phyloP scores from a whole-genome alignment of 2,329 filamentous ascomycete species.

The Gaeumannomyces tritici region DNA sequence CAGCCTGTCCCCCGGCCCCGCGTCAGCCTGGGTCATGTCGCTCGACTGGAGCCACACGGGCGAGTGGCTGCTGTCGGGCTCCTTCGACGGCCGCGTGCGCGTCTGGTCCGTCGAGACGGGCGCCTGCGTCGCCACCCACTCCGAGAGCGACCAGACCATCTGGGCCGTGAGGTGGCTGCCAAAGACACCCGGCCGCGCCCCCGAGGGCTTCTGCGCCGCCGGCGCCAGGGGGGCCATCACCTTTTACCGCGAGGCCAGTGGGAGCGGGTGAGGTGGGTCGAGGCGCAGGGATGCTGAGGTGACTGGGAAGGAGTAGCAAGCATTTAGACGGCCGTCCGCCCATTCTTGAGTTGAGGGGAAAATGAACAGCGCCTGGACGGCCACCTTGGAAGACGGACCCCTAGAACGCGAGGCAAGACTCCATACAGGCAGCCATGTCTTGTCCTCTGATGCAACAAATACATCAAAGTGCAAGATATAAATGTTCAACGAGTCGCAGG shows the following conservation, averaged over 20 bases:
- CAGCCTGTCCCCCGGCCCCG: constrained; percentile 48
- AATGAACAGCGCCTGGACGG: too few species aligned
- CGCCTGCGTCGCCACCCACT: constrained; percentile 85
- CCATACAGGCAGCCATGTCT: too few species aligned
- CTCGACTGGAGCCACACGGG: constrained; percentile 91
- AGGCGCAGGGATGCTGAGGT: neutral
- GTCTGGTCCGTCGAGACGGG: constrained; percentile 86
- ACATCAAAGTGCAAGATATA: too few species aligned
- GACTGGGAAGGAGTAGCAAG: neutral
- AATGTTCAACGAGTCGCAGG: neutral
- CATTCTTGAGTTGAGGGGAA: too few species aligned
- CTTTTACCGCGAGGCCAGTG: constrained; percentile 79
- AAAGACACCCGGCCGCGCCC: constrained; percentile 48
- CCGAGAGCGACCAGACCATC: constrained; percentile 71
- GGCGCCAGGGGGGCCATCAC: constrained; percentile 67
- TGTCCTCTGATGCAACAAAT: too few species aligned
- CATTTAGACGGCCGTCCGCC: neutral
- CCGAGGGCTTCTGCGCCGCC: constrained; percentile 65
- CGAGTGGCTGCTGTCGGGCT: constrained; percentile 80
- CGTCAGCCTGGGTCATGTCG: constrained; percentile 74
- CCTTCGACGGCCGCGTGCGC: constrained; percentile 89
- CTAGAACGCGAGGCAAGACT: too few species aligned
- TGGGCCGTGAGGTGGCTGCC: constrained; percentile 83
- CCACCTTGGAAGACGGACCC: too few species aligned
- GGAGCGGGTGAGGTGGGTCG: constrained; percentile 21